Percentiles rank a stretch among this genome's conserved stretches.
Evolutionary conservation across 2,329 filamentous ascomycete species (phyloP).

Genomic region (Tolypocladium capitatum): DNA sequence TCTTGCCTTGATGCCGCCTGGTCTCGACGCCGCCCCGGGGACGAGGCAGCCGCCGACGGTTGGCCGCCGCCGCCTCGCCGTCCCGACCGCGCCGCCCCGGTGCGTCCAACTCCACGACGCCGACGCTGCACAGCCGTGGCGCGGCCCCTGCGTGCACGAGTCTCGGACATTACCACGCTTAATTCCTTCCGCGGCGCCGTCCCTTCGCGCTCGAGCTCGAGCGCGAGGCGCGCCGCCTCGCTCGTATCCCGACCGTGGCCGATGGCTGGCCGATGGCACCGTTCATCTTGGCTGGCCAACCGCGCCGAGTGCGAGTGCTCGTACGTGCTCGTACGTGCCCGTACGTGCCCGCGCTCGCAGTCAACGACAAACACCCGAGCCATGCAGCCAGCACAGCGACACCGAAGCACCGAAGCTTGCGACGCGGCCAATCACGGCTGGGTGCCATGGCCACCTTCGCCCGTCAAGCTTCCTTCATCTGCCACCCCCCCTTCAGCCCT

Average conservation of each 20-base stretch:
- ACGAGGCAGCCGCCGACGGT: background rate
- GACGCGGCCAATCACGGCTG: constrained; percentile 1
- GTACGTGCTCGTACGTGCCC: too few relatives aligned
- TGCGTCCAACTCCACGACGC: background rate
- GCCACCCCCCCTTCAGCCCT: constrained; percentile 7
- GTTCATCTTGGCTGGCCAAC: too few relatives aligned
- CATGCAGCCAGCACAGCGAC: too few relatives aligned
- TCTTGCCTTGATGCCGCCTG: background rate
- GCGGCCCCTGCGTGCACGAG: background rate
- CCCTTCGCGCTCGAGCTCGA: background rate
- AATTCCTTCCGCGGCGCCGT: background rate
- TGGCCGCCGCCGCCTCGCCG: background rate
- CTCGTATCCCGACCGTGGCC: background rate
- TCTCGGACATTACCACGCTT: background rate
- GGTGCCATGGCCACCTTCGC: background rate
- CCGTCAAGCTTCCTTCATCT: background rate
- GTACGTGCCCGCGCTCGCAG: too few relatives aligned
- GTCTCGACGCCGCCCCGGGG: background rate
- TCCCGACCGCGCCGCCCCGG: background rate
- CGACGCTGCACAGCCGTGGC: background rate
- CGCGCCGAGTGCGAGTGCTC: too few relatives aligned
- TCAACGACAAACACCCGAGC: too few relatives aligned
- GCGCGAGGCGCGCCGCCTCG: background rate
- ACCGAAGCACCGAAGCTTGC: background rate
- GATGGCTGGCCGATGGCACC: too few relatives aligned